These are phyloP conservation scores for Piper longum DNA, from an alignment of 164 flowering plant genomes.

Conservation along the genomic window DNA sequence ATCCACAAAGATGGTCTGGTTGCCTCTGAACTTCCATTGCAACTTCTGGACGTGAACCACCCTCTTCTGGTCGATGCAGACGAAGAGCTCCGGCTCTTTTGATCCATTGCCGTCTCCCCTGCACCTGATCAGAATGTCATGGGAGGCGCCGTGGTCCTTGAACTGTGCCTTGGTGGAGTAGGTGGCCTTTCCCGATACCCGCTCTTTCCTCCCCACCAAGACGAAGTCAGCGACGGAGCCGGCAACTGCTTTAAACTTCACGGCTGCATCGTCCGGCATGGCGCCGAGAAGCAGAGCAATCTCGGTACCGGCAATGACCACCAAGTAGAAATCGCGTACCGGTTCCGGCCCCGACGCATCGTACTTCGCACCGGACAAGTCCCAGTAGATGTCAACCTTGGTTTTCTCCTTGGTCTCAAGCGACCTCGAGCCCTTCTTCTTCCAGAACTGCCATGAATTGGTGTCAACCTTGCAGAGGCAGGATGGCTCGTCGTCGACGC, in stretches of 20 bases:
- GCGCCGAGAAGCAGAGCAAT: slow-evolving; percentile 52
- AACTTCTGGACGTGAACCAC: slow-evolving; percentile 61
- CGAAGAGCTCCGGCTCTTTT: slow-evolving; percentile 41
- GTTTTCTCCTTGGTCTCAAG: slow-evolving; percentile 18
- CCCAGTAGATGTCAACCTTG: slow-evolving; percentile 54
- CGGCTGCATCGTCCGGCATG: slow-evolving; percentile 28
- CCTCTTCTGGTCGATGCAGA: slow-evolving; percentile 54
- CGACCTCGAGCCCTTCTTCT: slow-evolving; percentile 46
- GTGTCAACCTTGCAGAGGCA: slow-evolving; percentile 38
- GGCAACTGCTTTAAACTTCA: slow-evolving; percentile 23
- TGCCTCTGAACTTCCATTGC: slow-evolving; percentile 93
- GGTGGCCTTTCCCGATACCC: slow-evolving; percentile 43
- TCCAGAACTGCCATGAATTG: slow-evolving; percentile 33
- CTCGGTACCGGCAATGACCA: slow-evolving; percentile 38
- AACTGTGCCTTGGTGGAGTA: slow-evolving; percentile 69
- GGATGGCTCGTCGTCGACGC: slow-evolving; percentile 26
- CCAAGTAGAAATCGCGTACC: slow-evolving; percentile 37
- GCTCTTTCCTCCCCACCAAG: slow-evolving; percentile 48
- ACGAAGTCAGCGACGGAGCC: slow-evolving; percentile 18
- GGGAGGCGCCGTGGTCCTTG: slow-evolving; percentile 31
- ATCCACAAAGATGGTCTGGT: slow-evolving; percentile 55
- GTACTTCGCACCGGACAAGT: slow-evolving; percentile 50
- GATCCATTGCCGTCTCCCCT: slow-evolving; percentile 45
- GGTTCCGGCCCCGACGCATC: slow-evolving; percentile 57
- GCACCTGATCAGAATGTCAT: slow-evolving; percentile 60